Evolutionary conservation across 331 rosid species (phyloP).

Genomic region (Malus hybrid): DNA sequence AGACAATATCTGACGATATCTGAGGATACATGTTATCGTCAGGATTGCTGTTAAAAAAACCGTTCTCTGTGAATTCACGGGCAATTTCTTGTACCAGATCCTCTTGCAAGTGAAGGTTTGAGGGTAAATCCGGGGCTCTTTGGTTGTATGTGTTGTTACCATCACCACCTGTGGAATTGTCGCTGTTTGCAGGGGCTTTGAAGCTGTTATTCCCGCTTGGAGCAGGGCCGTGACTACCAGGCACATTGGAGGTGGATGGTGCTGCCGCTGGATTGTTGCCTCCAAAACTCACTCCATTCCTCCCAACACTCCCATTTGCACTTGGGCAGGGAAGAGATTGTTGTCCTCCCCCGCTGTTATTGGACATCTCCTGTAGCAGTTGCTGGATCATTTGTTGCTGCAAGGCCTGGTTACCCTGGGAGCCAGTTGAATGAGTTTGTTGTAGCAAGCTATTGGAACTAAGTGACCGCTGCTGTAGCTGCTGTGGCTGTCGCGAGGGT

Average conservation of each 20-base stretch:
- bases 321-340: constrained; percentile 53
- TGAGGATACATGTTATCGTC: constrained; percentile 57
- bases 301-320: constrained; percentile 39
- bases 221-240: not conserved
- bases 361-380: constrained; percentile 59
- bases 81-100: constrained; percentile 54
- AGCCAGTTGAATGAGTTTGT: constrained; percentile 49
- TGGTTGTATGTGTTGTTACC: constrained; percentile 68
- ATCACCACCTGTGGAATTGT: constrained; percentile 68
- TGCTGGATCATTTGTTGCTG: constrained; percentile 80
- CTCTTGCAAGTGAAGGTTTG: constrained; percentile 59
- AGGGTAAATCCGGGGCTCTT: constrained; percentile 56
- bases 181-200: constrained; percentile 77
- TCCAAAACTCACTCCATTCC: constrained; percentile 50
- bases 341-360: constrained; percentile 33
- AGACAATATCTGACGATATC: no score
- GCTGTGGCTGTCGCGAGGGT: constrained; percentile 42
- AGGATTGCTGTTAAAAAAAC: constrained; percentile 63
- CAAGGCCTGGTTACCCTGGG: constrained; percentile 57
- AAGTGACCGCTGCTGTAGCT: constrained; percentile 48
- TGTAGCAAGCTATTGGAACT: constrained; percentile 44
- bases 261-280: constrained; percentile 34
- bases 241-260: constrained; percentile 38
- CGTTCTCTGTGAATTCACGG: constrained; percentile 41
- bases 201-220: constrained; percentile 83